Evolutionary conservation across 2,329 filamentous ascomycete genomes (phyloP).

Genomic region (Cercospora canescens): DNA sequence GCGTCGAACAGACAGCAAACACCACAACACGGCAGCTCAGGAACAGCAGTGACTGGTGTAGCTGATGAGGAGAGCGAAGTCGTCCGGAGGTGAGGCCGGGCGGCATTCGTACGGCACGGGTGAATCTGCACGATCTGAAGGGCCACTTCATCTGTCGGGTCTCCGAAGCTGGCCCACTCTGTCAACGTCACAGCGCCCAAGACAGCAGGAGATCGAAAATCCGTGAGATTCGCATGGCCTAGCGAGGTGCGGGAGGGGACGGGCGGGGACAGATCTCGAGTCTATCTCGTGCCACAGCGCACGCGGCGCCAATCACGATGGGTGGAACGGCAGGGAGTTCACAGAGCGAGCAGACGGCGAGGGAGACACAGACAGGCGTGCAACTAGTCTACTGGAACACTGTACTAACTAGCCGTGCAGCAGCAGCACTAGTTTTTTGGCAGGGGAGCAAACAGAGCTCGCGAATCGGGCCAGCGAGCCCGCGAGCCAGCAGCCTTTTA

Average conservation of each 20-base stretch:
- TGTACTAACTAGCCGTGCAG: conserved; percentile 17
- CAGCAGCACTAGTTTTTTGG: too few species aligned
- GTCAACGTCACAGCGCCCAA: not conserved
- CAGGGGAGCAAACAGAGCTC: conserved; percentile 2
- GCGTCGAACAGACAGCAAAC: not conserved
- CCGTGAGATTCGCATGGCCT: not conserved
- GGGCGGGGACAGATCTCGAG: conserved; percentile 7
- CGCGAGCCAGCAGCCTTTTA: too few species aligned
- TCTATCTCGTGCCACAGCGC: not conserved
- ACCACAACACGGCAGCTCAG: too few species aligned
- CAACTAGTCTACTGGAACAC: too few species aligned
- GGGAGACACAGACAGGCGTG: conserved; percentile 11
- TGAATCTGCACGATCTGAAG: too few species aligned
- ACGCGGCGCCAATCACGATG: conserved; percentile 7
- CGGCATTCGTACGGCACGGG: not conserved
- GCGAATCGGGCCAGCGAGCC: too few species aligned
- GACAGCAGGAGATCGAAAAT: conserved; percentile 3
- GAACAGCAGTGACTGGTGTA: too few species aligned
- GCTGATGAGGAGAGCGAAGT: not conserved
- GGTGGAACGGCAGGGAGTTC: not conserved
- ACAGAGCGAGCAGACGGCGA: conserved; percentile 11
- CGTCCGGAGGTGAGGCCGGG: not conserved
- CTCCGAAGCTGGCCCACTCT: not conserved
- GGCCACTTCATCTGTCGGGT: too few species aligned
- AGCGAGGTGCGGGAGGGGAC: conserved; percentile 5